A percentile compares a stretch with the other conserved stretches of the same genome.
phyloP scores from a whole-genome alignment of 2,329 filamentous ascomycete species.

The Aspergillus hortae region DNA sequence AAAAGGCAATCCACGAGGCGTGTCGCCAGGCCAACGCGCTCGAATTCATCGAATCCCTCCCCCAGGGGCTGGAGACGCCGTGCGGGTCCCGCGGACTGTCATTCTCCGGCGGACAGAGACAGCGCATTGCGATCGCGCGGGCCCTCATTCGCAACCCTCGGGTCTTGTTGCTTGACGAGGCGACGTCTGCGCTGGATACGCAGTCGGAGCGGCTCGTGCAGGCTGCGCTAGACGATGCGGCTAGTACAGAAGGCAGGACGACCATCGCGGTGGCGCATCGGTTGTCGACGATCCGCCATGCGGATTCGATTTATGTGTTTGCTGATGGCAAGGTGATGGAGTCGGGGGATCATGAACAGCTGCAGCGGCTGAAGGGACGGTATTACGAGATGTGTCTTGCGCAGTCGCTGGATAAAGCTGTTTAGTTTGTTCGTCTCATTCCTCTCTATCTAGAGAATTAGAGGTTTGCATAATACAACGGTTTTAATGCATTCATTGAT shows the following conservation, averaged over 20 bases:
- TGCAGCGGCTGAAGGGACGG: not conserved
- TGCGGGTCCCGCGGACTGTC: not conserved
- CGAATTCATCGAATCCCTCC: constrained; percentile 51
- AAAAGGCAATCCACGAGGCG: constrained; percentile 44
- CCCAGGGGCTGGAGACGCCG: constrained; percentile 39
- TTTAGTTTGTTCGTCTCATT: not conserved
- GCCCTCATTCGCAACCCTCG: constrained; percentile 51
- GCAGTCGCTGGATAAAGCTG: not conserved
- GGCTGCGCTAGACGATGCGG: constrained; percentile 60
- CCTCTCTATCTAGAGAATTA: too few relatives aligned
- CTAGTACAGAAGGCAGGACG: constrained; percentile 54
- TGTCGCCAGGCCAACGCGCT: constrained; percentile 51
- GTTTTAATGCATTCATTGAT: too few relatives aligned
- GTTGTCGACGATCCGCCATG: constrained; percentile 73
- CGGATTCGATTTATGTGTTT: constrained; percentile 73
- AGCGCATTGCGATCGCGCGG: constrained; percentile 48
- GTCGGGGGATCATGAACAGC: not conserved
- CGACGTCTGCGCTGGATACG: constrained; percentile 59
- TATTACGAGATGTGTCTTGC: constrained; percentile 2
- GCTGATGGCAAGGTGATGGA: constrained; percentile 23
- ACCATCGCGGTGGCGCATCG: constrained; percentile 75
- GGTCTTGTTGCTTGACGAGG: constrained; percentile 57
- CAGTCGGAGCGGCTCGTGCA: constrained; percentile 65
- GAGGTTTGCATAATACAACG: too few relatives aligned
- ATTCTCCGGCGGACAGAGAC: constrained; percentile 37